Evolutionary conservation across 2,329 filamentous ascomycete genomes (phyloP), one percentile per base, ranked within the genome.

Genomic region (Dryadomyces quercivorus): DNA sequence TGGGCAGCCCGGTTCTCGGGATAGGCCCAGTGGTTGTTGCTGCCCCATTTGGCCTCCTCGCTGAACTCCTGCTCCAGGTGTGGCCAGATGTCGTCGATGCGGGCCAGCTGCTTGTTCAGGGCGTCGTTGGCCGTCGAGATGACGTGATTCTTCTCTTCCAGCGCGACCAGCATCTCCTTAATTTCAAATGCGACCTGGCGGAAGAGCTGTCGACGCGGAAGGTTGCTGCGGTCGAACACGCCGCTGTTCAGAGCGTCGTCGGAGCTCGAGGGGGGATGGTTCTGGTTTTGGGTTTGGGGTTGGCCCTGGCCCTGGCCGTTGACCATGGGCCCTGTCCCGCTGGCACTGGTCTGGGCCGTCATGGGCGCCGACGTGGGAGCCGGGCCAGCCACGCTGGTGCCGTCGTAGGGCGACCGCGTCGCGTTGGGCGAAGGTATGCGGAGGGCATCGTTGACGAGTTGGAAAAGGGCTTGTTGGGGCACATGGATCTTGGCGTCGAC

Each of bases 131-230:
- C 92, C 16, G 92, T 94, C 42, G 88, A 86, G 55, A 97, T 86
- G 61, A 98, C 93, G 62, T 96, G 91, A 61, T 96, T 95, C 72
- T 98, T 98, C 71, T 98, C 93, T 65, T 98, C 93, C 42, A 97
- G 78, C 1, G 91, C 92, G 50, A 89, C 82, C 47, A 97, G 81
- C 75, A 97, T 86, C 62, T 91, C 86, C 60, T 85, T 81, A 52
- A 95, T 84, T 60, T 86, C 85, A 62, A 82, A 77, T 42, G 89
- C 84, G 53, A 92, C 82, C 57, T 88, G 84, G 62, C 84, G 81
- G 66, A 92, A 95, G 45, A 91, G 74, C 63, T 86, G 80, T 60
- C 88, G 82, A 59, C 84, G 81, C 52, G 77, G 77, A 46, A 86
- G 66, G 63, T 86, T 84, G 61, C 73, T 73, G 40, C 73, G 71